Percentiles rank a stretch among this genome's conserved stretches.
Evolutionary conservation across 176 grass and related monocot species (phyloP).

Genomic region (Juncus effusus): DNA sequence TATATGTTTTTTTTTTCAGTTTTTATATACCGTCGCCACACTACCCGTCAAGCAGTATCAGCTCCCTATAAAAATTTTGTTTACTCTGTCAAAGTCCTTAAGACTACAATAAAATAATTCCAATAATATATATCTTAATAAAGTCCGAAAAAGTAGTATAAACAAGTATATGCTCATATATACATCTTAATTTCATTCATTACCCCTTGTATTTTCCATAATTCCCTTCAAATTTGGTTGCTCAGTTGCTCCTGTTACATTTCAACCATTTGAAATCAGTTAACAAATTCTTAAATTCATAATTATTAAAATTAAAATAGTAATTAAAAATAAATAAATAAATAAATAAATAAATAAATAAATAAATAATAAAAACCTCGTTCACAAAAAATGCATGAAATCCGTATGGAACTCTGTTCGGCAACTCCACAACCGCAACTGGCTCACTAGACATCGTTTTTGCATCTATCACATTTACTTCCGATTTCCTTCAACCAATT

Average conservation of each 20-base stretch:
- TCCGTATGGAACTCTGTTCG: conserved; percentile 70
- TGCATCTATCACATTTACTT: conserved; percentile 80
- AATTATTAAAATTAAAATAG: no score
- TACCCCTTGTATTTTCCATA: background rate
- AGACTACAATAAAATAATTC: no score
- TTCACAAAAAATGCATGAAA: conserved; percentile 92
- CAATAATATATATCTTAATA: no score
- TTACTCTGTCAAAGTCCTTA: no score
- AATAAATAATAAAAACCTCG: conserved; percentile 46
- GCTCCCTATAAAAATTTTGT: no score
- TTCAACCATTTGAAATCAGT: no score
- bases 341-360: conserved; percentile 1
- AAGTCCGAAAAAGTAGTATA: no score
- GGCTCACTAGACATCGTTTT: conserved; percentile 85
- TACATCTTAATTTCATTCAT: no score
- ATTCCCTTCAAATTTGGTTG: conserved; percentile 11
- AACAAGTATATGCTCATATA: no score
- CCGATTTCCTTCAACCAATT: conserved; percentile 59
- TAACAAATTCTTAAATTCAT: background rate
- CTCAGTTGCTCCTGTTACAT: conserved; percentile 28
- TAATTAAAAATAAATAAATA: background rate
- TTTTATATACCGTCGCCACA: no score
- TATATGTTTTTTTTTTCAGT: no score
- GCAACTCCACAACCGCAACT: conserved; percentile 79
- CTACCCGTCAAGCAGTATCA: no score